Conservation (phyloP, 164 flowering plant species). For the Tetracentron sinense region DNA sequence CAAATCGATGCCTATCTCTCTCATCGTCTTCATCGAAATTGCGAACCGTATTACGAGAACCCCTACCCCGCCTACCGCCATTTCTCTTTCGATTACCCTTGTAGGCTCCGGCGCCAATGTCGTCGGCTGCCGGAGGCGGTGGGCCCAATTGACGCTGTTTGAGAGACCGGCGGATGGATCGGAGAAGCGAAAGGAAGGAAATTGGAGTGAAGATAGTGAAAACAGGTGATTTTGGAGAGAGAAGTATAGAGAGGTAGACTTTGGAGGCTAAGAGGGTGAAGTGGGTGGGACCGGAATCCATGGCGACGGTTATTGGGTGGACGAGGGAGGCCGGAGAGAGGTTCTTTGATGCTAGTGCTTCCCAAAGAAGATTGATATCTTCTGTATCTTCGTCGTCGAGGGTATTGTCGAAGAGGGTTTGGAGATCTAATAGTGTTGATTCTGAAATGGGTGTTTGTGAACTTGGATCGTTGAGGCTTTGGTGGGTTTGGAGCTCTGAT, state of each 20-base stretch:
- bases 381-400: constrained; percentile 17
- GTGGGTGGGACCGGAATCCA: constrained; percentile 46
- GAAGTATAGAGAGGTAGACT: constrained; percentile 61
- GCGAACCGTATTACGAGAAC: neutral
- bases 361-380: constrained; percentile 33
- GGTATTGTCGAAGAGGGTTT: constrained; percentile 36
- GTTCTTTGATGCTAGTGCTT: constrained; percentile 46
- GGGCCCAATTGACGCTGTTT: constrained; percentile 24
- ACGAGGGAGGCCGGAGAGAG: constrained; percentile 44
- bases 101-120: neutral
- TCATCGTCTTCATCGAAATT: constrained; percentile 18
- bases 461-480: constrained; percentile 8
- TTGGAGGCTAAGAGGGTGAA: constrained; percentile 54
- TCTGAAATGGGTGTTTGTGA: constrained; percentile 37
- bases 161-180: constrained; percentile 54
- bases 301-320: constrained; percentile 39
- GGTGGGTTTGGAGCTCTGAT: constrained; percentile 40
- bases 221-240: constrained; percentile 69
- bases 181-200: constrained; percentile 67
- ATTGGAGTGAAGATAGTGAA: constrained; percentile 80
- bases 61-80: constrained; percentile 22
- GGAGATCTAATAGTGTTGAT: constrained; percentile 49
- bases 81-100: constrained; percentile 25
- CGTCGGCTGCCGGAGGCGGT: constrained; percentile 3
- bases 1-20: constrained; percentile 26